These are phyloP conservation scores for Syncephalastrum contaminatum DNA, from an alignment of 371 early-diverging fungal species.

Conservation along the genomic window DNA sequence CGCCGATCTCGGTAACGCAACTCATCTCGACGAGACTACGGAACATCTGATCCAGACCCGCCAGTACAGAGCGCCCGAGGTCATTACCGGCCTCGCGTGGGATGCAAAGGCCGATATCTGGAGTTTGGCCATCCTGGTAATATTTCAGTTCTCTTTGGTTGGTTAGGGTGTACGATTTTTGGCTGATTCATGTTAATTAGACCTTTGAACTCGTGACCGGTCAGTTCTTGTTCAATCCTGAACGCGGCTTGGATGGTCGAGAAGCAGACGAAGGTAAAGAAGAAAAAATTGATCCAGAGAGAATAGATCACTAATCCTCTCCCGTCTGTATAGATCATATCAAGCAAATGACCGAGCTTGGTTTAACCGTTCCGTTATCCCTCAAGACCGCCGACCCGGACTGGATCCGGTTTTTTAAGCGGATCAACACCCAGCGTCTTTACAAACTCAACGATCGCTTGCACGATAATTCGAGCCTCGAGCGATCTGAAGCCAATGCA, in stretches of 20 bases:
- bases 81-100: conserved; percentile 94
- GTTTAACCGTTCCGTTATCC: conserved; percentile 74
- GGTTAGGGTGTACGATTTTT: too few relatives aligned
- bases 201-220: conserved; percentile 86
- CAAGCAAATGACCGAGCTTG: conserved; percentile 92
- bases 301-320: neutral
- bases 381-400: conserved; percentile 12
- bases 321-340: conserved; percentile 73
- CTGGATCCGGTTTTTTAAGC: conserved; percentile 75
- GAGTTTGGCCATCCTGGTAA: conserved; percentile 92
- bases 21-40: conserved; percentile 92
- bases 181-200: conserved; percentile 7
- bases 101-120: conserved; percentile 91
- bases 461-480: conserved; percentile 75
- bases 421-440: conserved; percentile 81
- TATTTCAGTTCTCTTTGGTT: neutral
- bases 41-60: conserved; percentile 97
- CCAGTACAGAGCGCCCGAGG: conserved; percentile 98
- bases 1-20: conserved; percentile 97
- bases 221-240: conserved; percentile 94
- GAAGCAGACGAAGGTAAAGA: conserved; percentile 12
- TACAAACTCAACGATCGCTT: conserved; percentile 84
- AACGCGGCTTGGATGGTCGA: conserved; percentile 74
- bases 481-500: conserved; percentile 55
- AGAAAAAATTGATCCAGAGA: neutral